Base-by-base conservation (phyloP, 2,329 filamentous ascomycete species). In the Verticillium klebahnii region DNA sequence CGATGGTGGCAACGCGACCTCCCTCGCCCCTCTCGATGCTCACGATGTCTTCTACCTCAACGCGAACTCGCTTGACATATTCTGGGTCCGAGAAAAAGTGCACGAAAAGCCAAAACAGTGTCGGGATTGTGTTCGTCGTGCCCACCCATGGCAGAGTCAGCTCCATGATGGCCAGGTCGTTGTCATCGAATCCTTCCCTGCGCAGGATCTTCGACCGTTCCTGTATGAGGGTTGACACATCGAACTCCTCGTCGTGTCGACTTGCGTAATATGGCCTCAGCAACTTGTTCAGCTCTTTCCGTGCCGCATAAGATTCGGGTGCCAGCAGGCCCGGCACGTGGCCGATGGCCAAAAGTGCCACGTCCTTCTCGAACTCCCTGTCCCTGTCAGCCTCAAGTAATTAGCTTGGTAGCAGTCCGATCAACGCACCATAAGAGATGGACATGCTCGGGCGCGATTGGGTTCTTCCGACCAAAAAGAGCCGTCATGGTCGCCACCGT, bases 391-490 rank as follows among this genome's bases (percentile, higher is more conserved):
- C n/a, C 17, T 40, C 17, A 14, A 11, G 15, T 52, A 32, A 52
- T 52, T 8, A 61, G 54, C 37, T 5, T 29, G 55, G 6, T 40
- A 15, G 6, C 14, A 40, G 37, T n/a, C 17, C 15, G 37, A 7
- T n/a, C 4, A 5, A 40, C 37, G 2, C 15, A 40, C 37, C 37
- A 40, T 15, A 40, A 7, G 37, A 40, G 37, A 17, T 40, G 14
- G 12, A 40, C 37, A 40, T 40, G 37, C 11, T 78, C 65, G 2
- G 68, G 57, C 19, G 68, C 70, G 56, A 80, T 69, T 0, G 80
- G 78, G 59, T 82, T 82, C 9, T 77, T 66, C 0, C 74, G 71
- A 3, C 81, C 81, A 58, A 75, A 81, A 34, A 84, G 65, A 1
- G 75, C 74, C 19, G 70, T 65, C 25, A 70, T 70, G 0, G 76